Percentiles rank a stretch among this genome's conserved stretches.
Conservation (phyloP, 345 rosid genomes). For the Passiflora organensis region DNA sequence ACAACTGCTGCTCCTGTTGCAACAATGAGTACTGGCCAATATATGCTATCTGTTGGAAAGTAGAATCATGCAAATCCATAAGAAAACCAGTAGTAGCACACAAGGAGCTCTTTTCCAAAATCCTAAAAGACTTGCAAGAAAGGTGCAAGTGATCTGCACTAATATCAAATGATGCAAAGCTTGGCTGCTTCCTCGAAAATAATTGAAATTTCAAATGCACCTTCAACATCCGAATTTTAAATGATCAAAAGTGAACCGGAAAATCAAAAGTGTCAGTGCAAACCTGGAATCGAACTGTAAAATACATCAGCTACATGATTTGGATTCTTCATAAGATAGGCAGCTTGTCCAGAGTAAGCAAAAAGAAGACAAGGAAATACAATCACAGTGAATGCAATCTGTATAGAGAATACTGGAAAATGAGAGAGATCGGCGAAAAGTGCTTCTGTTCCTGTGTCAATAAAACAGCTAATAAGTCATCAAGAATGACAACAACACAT, state of each 20-base stretch:
- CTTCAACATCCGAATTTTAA: too few relatives aligned
- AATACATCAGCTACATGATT: constrained; percentile 28
- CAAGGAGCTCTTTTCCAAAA: too few relatives aligned
- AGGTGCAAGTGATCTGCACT: too few relatives aligned
- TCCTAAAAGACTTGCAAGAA: too few relatives aligned
- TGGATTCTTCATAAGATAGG: constrained; percentile 26
- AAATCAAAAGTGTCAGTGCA: too few relatives aligned
- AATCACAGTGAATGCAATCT: constrained; percentile 31
- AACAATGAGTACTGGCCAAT: constrained; percentile 35
- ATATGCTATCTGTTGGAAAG: constrained; percentile 34
- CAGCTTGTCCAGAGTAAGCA: constrained; percentile 42
- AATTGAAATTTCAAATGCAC: too few relatives aligned
- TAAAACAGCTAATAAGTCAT: not conserved
- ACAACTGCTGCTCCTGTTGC: constrained; percentile 22
- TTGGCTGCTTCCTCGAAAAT: too few relatives aligned
- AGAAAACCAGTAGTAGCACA: too few relatives aligned
- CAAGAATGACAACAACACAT: too few relatives aligned
- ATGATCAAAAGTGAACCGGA: too few relatives aligned
- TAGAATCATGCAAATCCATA: too few relatives aligned
- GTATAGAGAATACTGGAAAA: constrained; percentile 37
- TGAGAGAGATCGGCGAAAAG: constrained; percentile 37
- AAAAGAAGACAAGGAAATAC: constrained; percentile 38
- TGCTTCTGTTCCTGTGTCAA: constrained; percentile 50
- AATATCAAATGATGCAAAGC: too few relatives aligned
- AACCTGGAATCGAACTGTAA: constrained; percentile 38